Base-by-base conservation (phyloP, 2,329 filamentous ascomycete species). In the Herpotrichia juniperi region DNA sequence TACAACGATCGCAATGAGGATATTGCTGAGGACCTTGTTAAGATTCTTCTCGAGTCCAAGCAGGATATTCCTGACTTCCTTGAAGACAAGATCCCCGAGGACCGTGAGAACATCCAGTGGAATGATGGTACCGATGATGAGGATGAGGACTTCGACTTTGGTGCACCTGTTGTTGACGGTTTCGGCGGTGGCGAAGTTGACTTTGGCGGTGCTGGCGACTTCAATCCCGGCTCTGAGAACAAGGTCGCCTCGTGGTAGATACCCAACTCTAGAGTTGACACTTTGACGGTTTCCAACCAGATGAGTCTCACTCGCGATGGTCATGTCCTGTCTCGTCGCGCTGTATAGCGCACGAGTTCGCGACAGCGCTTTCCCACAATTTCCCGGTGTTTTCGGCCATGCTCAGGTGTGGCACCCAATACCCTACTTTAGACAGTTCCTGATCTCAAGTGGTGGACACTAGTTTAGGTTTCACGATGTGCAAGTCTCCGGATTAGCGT, bases 31-130 rank as follows among this genome's bases (percentile, higher is more conserved):
- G 85, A 89, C 1, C 79, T 99, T 0, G 89, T 91, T 31, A 92
- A 93, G 70, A 86, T 91, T 5, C 80, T 99, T 0, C 67, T 96
- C 0, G 93, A 97, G 75, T 90, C 86, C 4, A 81, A 86, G 4
- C 91, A 96, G 74, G 75, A 79, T 0, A 76, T 99, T 22, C 94
- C 94, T 0, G 89, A 96, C 0, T 97, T 97, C 69, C 82, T 97
- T 0, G 69, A 88, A 59, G 58, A 78, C 1, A 86, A 84, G 68
- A 76, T 85, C 50, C 88, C 88, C 0, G 81, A 87, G 51, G 81
- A 82, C 1, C 76, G 75, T 0, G 74, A 78, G 60, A 71, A 52
- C 26, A 73, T 83, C 5, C 67, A 74, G 3, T 86, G 83, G 56
- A 75, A 84, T 17, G 84, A 87, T 31, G 79, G 84, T 37, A 70